Base-by-base conservation (phyloP, 148 eudicot genomes). In the Cornus kousa region DNA sequence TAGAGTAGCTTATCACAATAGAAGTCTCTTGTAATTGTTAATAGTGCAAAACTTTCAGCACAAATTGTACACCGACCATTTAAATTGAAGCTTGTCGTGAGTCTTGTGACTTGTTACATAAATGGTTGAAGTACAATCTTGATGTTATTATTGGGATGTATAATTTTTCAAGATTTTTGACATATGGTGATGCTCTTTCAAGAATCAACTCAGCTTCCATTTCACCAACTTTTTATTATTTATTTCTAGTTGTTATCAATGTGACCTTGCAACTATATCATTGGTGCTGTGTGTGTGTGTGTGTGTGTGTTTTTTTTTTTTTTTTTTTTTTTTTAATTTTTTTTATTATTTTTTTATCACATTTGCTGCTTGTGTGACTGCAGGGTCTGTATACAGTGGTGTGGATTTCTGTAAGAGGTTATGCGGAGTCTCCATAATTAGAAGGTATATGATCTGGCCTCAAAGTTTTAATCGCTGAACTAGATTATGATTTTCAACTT, bases 301-400 rank as follows among this genome's bases (percentile, higher is more conserved):
- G n/a, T n/a, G n/a, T n/a, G n/a, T n/a, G n/a, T n/a, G n/a, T 28
- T 28, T 28, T 28, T 28, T 0, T 28, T 28, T 28, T 0, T 28
- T 28, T 28, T 28, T 28, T 28, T 28, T 28, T 0, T 28, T 28
- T 28, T 0, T 28, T 28, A 0, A 28, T 28, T 28, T 28, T 28
- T 0, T 28, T 28, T 28, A 28, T 28, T 28, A 28, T 28, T 28
- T 1, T 7, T 72, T 67, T 77, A 55, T 74, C 50, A 76, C 40
- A n/a, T 72, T 64, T 28, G 57, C 64, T 32, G 43, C 77, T 68
- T 68, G 48, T 82, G 72, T 71, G 46, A 76, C 79, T 83, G 83
- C 95, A 95, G 98, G 87, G 76, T 87, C 99, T 78, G 97, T 95
- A 39, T 95, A 95, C 84, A 88, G 91, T 82, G 99, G 99, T 70